Evolutionary conservation across 495 filamentous ascomycete genomes (phyloP).

Genomic region (Xylaria palmicola): DNA sequence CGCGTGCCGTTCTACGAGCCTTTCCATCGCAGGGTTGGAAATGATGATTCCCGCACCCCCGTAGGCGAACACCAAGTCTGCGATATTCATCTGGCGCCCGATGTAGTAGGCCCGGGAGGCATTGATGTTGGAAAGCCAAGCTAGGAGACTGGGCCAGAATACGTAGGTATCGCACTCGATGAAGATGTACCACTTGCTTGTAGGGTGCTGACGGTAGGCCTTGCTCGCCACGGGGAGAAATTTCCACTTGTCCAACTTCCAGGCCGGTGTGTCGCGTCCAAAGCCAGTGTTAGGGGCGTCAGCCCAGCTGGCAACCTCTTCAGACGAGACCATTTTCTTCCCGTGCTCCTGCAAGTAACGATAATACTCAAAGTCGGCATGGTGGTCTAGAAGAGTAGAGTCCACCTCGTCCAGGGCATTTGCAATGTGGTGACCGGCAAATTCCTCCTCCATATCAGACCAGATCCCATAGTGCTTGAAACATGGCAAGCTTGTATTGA

Average conservation of each 20-base stretch:
- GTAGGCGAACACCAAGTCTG: conserved; percentile 41
- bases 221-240: conserved; percentile 10
- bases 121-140: conserved; percentile 32
- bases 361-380: conserved; percentile 9
- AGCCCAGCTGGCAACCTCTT: neutral
- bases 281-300: conserved; percentile 4
- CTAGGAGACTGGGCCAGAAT: neutral
- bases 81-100: conserved; percentile 35
- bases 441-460: conserved; percentile 12
- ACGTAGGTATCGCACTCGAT: conserved; percentile 8
- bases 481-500: conserved; percentile 8
- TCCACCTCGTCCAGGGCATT: conserved; percentile 10
- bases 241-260: conserved; percentile 16
- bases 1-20: conserved; percentile 18
- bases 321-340: neutral
- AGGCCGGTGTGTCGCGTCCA: conserved; percentile 9
- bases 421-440: conserved; percentile 3
- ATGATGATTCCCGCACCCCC: conserved; percentile 52
- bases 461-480: conserved; percentile 8
- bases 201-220: conserved; percentile 1
- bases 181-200: conserved; percentile 11
- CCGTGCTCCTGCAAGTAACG: conserved; percentile 1
- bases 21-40: conserved; percentile 43
- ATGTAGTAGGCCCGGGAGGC: conserved; percentile 44
- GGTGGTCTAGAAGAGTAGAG: neutral